Evolutionary conservation across 768 basidiomycete genomes (phyloP).

Genomic region (Kwoniella mangroviensis): DNA sequence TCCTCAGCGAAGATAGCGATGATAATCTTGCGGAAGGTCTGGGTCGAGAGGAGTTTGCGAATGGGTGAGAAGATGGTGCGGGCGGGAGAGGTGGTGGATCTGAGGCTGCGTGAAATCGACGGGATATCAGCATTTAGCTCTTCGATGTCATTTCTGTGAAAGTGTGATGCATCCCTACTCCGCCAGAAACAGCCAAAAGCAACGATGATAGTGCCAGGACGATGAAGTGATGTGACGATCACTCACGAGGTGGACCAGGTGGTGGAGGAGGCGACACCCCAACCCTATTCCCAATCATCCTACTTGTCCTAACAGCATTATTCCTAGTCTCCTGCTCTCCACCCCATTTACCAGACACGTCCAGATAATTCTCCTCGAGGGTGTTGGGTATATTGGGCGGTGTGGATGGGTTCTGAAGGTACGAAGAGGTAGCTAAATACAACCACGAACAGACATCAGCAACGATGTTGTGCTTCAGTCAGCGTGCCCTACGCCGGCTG

Average conservation of each 20-base stretch:
- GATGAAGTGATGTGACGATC: neutral
- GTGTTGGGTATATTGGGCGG: neutral
- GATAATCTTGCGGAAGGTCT: conserved; percentile 22
- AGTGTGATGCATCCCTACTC: no score
- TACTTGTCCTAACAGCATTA: conserved; percentile 14
- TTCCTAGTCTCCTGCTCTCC: conserved; percentile 9
- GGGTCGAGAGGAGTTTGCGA: conserved; percentile 19
- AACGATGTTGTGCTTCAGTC: no score
- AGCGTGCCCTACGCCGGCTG: no score
- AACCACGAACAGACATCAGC: no score
- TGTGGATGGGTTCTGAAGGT: neutral
- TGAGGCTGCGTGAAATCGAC: conserved; percentile 59
- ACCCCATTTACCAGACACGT: conserved; percentile 23
- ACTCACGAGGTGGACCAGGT: conserved; percentile 46
- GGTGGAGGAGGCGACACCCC: conserved; percentile 40
- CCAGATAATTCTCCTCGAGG: conserved; percentile 23
- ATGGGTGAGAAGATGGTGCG: conserved; percentile 20
- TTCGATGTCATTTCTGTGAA: neutral
- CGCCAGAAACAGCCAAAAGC: no score
- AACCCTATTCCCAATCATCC: conserved; percentile 29
- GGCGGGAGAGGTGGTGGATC: conserved; percentile 30
- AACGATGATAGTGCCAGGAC: no score
- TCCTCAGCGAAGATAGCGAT: conserved; percentile 12
- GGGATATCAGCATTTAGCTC: conserved; percentile 2
- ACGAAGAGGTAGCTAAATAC: neutral